A percentile compares a stretch with the other conserved stretches of the same genome.
These are phyloP conservation scores for Fusarium longipes DNA, from an alignment of 2,329 filamentous ascomycete genomes.

Conservation along the genomic window DNA sequence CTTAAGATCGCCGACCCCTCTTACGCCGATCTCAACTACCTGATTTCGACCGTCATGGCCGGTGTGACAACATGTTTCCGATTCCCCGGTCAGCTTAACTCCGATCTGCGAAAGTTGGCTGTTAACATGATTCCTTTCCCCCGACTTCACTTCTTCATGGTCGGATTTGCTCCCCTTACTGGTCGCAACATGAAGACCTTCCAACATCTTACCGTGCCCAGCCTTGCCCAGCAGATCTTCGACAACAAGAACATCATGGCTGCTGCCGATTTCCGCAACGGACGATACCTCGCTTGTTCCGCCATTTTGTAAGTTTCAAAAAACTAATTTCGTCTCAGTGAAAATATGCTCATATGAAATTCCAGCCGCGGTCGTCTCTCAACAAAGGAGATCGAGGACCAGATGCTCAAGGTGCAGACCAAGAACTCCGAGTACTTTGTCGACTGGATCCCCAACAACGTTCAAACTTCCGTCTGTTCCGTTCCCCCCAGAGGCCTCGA, in stretches of 20 bases:
- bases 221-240: conserved; percentile 99
- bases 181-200: conserved; percentile 86
- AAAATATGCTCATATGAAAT: too few relatives aligned
- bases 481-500: conserved; percentile 96
- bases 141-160: conserved; percentile 99
- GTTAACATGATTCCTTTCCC: conserved; percentile 99
- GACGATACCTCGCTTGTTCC: conserved; percentile 98
- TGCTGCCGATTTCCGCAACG: conserved; percentile 99
- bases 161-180: conserved; percentile 97
- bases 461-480: conserved; percentile 98
- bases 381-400: conserved; percentile 99
- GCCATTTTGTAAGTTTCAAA: conserved; percentile 83
- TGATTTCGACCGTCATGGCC: conserved; percentile 99
- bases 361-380: conserved; percentile 94
- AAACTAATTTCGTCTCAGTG: too few relatives aligned
- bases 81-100: conserved; percentile 99
- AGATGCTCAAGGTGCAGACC: conserved; percentile 99
- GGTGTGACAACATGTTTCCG: conserved; percentile 98
- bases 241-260: conserved; percentile 99
- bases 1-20: conserved; percentile 98
- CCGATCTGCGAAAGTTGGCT: conserved; percentile 97
- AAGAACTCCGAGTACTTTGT: conserved; percentile 99
- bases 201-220: conserved; percentile 95
- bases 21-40: conserved; percentile 98
- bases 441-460: conserved; percentile 99